These are phyloP conservation scores for Termitomyces sp. DNA, from an alignment of 768 basidiomycete genomes.

Conservation along the genomic window DNA sequence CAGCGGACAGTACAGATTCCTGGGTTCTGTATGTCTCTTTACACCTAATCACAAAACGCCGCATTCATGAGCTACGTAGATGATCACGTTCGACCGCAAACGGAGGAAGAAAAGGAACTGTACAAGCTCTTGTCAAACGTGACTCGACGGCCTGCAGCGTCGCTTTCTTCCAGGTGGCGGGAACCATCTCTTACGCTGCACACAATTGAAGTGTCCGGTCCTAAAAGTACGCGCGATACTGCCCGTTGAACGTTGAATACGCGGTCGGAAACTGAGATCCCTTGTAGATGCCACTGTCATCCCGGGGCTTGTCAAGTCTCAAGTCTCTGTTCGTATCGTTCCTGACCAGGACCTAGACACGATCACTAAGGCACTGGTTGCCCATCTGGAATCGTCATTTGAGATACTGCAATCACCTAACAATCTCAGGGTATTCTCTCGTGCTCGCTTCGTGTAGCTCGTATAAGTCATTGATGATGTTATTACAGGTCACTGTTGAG, in stretches of 20 bases:
- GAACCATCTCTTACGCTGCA: slow-evolving; percentile 91
- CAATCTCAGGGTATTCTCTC: slow-evolving; percentile 50
- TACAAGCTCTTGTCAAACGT: slow-evolving; percentile 70
- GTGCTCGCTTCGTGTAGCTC: background rate
- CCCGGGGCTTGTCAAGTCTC: slow-evolving; percentile 77
- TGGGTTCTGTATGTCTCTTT: slow-evolving; percentile 67
- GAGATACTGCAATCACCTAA: slow-evolving; percentile 63
- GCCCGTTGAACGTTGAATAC: background rate
- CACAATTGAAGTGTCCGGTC: slow-evolving; percentile 78
- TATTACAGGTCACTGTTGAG: slow-evolving; percentile 64
- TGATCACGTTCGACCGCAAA: slow-evolving; percentile 70
- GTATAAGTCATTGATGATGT: background rate
- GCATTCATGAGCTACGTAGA: slow-evolving; percentile 38
- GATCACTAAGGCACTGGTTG: slow-evolving; percentile 59
- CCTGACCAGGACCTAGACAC: slow-evolving; percentile 84
- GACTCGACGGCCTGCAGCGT: slow-evolving; percentile 62
- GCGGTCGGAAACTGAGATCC: background rate
- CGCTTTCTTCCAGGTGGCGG: slow-evolving; percentile 79
- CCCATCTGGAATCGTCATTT: slow-evolving; percentile 61
- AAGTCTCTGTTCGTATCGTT: slow-evolving; percentile 89
- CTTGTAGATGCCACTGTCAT: slow-evolving; percentile 80
- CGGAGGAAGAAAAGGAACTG: slow-evolving; percentile 60
- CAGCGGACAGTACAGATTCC: slow-evolving; percentile 66
- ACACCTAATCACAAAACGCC: background rate
- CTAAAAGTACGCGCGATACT: slow-evolving; percentile 56